Evolutionary conservation across 257 asterid genomes (phyloP), one percentile per base, ranked within the genome.

Genomic region (Prunella vulgaris): DNA sequence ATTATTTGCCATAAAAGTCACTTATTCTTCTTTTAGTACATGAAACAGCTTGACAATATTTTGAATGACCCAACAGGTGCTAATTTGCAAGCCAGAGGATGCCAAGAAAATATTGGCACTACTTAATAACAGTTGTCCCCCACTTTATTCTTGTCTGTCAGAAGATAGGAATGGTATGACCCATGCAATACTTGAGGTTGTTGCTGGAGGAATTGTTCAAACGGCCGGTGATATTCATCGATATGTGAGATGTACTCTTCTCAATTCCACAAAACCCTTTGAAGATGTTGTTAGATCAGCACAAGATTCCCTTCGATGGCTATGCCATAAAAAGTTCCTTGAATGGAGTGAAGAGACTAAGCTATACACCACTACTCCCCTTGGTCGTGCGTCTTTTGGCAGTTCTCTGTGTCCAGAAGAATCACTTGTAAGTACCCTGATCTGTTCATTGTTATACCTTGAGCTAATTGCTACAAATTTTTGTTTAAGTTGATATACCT

Each of bases 91-190:
- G 82, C 91, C 90, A 30, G 99, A 90, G 72, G 99, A 93, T 77
- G 66, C 82, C 76, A 93, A 93, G 82, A 89, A 79, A 63, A 87
- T 93, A 69, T 27, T 74, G 84, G 76, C 85, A 69, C 93, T 93
- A 58, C 86, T 93, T 57, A 90, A 88, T 76, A 96, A 88, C 62
- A 76, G 85, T 70, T 93, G 97, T 73, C 92, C 99, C 76, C 96
- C 96, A n/a, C 88, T 93, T 66, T 62, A 87, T 75, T 93, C 99
- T 77, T 93, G 99, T 80, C 81, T 93, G 85, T 87, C 99, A 12
- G 99, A 93, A 82, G 97, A 90, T 79, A 90, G 88, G 85, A 93
- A 90, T 80, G 99, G 99, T 74, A 93, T 93, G 99, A 93, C 90
- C 80, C 99, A 93, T 73, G 97, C 99, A 71, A 93, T 90, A 80